Conservation (phyloP, 345 rosid species). For the Syzygium aqueum region DNA sequence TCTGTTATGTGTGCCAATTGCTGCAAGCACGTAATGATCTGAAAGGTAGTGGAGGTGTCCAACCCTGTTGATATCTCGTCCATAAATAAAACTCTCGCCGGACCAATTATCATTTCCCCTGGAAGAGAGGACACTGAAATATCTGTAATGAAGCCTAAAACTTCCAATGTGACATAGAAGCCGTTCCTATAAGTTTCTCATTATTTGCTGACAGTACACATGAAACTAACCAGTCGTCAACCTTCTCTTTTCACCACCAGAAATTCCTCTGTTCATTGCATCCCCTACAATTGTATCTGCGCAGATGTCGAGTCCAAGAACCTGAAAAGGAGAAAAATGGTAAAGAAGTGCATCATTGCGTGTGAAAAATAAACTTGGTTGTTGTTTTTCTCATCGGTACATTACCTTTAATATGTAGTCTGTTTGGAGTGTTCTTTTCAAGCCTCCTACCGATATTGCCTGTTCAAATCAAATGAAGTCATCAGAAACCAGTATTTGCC, state of each 20-base stretch:
- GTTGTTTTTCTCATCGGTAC: not conserved
- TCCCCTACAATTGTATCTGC: constrained; percentile 7
- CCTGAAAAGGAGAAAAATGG: not conserved
- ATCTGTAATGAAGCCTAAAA: not conserved
- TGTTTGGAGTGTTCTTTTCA: constrained; percentile 1
- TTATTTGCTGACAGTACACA: not conserved
- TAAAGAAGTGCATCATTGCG: not conserved
- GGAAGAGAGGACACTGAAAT: too few relatives aligned
- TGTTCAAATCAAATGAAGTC: not conserved
- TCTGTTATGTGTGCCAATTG: too few relatives aligned
- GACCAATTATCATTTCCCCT: too few relatives aligned
- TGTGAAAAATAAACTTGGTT: not conserved
- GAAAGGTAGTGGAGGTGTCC: too few relatives aligned
- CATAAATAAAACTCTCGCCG: too few relatives aligned
- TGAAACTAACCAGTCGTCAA: constrained; percentile 5
- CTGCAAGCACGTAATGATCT: too few relatives aligned
- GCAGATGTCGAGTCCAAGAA: constrained; percentile 7
- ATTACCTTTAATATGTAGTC: constrained; percentile 13
- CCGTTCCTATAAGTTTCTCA: not conserved
- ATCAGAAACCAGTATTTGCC: not conserved
- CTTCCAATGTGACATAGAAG: too few relatives aligned
- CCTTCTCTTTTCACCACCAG: constrained; percentile 13
- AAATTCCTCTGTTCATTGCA: constrained; percentile 8
- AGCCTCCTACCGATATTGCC: constrained; percentile 7
- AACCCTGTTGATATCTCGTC: too few relatives aligned